Evolutionary conservation across 192 early-diverging fungal species (phyloP).

Genomic region (Helicostylum pulchrum): DNA sequence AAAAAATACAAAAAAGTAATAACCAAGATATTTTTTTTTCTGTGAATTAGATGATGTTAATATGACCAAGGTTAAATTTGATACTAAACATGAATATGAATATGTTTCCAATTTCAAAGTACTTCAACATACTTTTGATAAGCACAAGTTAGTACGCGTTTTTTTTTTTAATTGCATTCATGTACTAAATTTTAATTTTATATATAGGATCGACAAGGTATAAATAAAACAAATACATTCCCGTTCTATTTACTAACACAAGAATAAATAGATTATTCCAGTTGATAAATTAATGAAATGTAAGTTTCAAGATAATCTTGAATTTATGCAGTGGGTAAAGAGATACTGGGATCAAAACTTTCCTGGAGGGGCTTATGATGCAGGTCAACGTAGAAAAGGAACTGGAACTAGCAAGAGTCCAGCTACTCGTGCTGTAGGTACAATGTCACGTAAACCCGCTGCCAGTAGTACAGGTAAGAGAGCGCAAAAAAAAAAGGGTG

Average conservation of each 20-base stretch:
- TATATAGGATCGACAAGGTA: slow-evolving; percentile 74
- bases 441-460: slow-evolving; percentile 18
- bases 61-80: slow-evolving; percentile 90
- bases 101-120: slow-evolving; percentile 95
- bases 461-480: slow-evolving; percentile 7
- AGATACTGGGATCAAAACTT: slow-evolving; percentile 89
- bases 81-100: slow-evolving; percentile 94
- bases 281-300: slow-evolving; percentile 90
- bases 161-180: not conserved
- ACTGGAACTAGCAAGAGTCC: slow-evolving; percentile 24
- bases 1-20: not conserved
- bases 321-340: slow-evolving; percentile 96
- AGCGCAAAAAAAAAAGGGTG: no score
- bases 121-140: slow-evolving; percentile 83
- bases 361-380: slow-evolving; percentile 83
- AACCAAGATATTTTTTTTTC: not conserved
- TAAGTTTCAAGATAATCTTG: slow-evolving; percentile 98
- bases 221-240: not conserved
- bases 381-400: slow-evolving; percentile 61
- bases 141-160: slow-evolving; percentile 61
- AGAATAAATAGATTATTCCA: slow-evolving; percentile 63
- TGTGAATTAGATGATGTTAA: slow-evolving; percentile 62
- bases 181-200: not conserved
- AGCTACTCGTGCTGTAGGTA: slow-evolving; percentile 33
- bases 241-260: not conserved